These are phyloP conservation scores for Populus hybrid DNA, from an alignment of 441 rosid species.

Conservation along the genomic window DNA sequence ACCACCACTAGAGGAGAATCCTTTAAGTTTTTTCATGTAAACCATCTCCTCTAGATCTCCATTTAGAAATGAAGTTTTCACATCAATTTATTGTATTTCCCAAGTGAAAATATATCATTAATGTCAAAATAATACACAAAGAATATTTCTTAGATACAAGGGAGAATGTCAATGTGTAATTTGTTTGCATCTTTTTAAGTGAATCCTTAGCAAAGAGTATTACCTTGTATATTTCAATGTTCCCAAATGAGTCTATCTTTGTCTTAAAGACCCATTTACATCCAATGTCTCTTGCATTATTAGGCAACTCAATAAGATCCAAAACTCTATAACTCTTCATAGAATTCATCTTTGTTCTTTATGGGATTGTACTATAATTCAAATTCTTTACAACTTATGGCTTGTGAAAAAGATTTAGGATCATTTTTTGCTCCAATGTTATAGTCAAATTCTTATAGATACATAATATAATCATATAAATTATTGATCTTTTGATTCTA, in stretches of 20 bases:
- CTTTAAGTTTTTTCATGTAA: not conserved
- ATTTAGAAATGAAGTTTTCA: not conserved
- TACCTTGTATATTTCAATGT: not conserved
- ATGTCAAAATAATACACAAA: not conserved
- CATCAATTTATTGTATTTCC: not conserved
- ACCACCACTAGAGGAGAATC: too few species aligned
- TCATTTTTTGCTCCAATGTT: not conserved
- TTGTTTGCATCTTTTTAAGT: not conserved
- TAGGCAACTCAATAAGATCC: too few species aligned
- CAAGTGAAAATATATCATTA: not conserved
- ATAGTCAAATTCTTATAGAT: slow-evolving; percentile 5
- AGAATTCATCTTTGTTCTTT: not conserved
- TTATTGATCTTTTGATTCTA: not conserved
- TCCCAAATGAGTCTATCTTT: too few species aligned
- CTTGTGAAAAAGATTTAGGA: not conserved
- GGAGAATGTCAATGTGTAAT: not conserved
- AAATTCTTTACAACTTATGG: not conserved
- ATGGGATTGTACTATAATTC: not conserved
- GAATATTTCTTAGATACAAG: not conserved
- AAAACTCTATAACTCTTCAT: too few species aligned
- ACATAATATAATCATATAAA: not conserved
- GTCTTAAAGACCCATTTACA: too few species aligned
- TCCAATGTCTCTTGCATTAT: too few species aligned
- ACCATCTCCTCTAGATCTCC: not conserved
- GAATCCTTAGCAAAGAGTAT: not conserved